Evolutionary conservation across 352 stramenopile genomes (phyloP).

Genomic region (Phytopythium helicoides): DNA sequence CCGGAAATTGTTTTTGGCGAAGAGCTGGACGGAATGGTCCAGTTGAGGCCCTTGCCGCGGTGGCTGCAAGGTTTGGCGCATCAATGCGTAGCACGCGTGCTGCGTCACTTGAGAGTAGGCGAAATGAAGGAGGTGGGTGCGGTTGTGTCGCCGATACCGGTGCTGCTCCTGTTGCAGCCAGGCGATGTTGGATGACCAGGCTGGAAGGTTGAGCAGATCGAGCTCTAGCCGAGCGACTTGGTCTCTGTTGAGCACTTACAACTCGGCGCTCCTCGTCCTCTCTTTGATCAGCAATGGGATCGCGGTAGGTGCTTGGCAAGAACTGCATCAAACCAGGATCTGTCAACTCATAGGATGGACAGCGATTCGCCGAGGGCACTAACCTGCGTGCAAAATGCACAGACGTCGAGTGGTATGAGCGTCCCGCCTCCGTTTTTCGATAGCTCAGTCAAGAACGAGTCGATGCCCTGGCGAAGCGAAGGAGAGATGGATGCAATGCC

Average conservation of each 20-base stretch:
- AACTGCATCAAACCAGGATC: background rate
- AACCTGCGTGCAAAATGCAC: conserved; percentile 10
- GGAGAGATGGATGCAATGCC: conserved; percentile 1
- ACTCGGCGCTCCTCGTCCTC: conserved; percentile 3
- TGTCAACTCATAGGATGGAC: no score
- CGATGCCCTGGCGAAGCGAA: conserved; percentile 5
- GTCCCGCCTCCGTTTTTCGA: background rate
- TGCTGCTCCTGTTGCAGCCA: no score
- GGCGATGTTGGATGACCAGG: conserved; percentile 9
- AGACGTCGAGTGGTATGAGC: conserved; percentile 3
- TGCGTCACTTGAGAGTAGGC: conserved; percentile 3
- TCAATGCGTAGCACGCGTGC: conserved; percentile 8
- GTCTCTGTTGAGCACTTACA: background rate
- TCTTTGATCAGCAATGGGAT: conserved; percentile 1
- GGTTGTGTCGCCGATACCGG: background rate
- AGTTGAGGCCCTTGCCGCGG: background rate
- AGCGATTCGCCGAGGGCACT: no score
- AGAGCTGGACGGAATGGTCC: background rate
- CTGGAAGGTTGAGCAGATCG: conserved; percentile 1
- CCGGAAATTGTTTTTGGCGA: background rate
- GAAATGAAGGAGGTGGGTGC: background rate
- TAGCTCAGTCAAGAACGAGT: conserved; percentile 6
- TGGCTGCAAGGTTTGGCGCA: background rate
- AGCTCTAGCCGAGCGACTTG: background rate
- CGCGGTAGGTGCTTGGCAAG: conserved; percentile 1